Percentiles rank a stretch among this genome's conserved stretches.
Conservation (phyloP, 169 alveolate species). For the Eimeria necatrix region DNA sequence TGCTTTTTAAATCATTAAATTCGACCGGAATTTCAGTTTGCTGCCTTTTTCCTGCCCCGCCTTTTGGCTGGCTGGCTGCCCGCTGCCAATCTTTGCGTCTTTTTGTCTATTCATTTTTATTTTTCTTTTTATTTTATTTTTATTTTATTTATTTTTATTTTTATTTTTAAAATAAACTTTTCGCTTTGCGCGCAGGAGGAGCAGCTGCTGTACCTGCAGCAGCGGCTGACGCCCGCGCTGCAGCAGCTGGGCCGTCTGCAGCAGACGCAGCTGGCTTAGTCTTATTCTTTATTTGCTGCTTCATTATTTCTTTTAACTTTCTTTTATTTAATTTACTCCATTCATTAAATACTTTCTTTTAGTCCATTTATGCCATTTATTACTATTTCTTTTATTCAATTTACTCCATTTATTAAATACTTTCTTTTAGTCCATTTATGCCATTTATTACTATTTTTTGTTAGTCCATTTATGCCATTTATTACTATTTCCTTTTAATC, state of each 20-base stretch:
- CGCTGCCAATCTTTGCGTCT: not conserved
- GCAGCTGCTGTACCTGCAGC: conserved; percentile 26
- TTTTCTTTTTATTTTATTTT: not conserved
- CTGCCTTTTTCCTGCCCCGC: not conserved
- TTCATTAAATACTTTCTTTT: not conserved
- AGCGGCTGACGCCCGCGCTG: conserved; percentile 19
- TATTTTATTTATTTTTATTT: no score
- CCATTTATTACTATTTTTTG: not conserved
- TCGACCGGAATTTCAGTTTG: no score
- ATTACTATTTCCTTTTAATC: not conserved
- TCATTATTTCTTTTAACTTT: no score
- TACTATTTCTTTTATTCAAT: not conserved
- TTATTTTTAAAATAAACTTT: no score
- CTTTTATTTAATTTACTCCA: not conserved
- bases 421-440: not conserved
- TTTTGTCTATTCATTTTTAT: not conserved
- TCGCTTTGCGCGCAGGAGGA: conserved; percentile 77
- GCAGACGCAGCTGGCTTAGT: not conserved
- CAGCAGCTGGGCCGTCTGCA: not conserved
- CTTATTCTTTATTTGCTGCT: not conserved
- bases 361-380: not conserved
- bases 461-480: not conserved
- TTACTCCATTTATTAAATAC: not conserved
- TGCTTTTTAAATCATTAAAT: no score
- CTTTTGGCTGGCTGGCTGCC: not conserved